Conservation (phyloP, 2,329 filamentous ascomycete genomes). For the Pseudocercospora fijiensis region DNA sequence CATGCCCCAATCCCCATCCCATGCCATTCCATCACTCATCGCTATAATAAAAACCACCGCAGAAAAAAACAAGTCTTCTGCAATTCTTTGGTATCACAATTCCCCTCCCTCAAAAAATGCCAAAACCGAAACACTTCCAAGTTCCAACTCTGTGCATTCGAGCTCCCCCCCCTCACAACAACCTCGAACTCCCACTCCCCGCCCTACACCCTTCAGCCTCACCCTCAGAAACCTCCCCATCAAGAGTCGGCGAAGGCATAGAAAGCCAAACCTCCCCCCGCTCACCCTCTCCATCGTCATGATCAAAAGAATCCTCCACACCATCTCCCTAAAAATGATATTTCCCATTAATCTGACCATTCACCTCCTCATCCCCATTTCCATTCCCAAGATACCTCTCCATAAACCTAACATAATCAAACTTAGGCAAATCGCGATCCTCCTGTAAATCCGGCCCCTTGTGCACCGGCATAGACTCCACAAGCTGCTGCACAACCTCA, state of each 20-base stretch:
- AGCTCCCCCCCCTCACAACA: background rate
- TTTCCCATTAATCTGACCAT: conserved; percentile 18
- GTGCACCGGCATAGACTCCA: conserved; percentile 82
- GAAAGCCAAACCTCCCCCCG: background rate
- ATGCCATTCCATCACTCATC: background rate
- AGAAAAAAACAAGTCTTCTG: background rate
- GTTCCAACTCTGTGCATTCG: background rate
- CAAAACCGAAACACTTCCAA: too few species aligned
- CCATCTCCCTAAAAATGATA: conserved; percentile 8
- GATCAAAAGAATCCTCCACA: background rate
- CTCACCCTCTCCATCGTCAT: background rate
- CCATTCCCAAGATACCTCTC: conserved; percentile 58
- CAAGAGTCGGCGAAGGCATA: background rate
- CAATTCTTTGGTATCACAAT: conserved; percentile 5
- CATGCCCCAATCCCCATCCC: background rate
- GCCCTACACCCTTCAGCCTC: too few species aligned
- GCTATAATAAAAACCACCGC: background rate
- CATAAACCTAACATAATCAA: conserved; percentile 97
- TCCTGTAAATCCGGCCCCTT: conserved; percentile 80
- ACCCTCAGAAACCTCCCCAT: background rate
- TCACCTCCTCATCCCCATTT: conserved; percentile 1
- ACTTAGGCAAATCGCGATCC: conserved; percentile 82
- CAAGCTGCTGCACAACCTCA: conserved; percentile 90
- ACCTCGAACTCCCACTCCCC: background rate
- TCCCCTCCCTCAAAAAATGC: background rate